phyloP scores from a whole-genome alignment of 441 rosid species.

The Mallotus repandus region DNA sequence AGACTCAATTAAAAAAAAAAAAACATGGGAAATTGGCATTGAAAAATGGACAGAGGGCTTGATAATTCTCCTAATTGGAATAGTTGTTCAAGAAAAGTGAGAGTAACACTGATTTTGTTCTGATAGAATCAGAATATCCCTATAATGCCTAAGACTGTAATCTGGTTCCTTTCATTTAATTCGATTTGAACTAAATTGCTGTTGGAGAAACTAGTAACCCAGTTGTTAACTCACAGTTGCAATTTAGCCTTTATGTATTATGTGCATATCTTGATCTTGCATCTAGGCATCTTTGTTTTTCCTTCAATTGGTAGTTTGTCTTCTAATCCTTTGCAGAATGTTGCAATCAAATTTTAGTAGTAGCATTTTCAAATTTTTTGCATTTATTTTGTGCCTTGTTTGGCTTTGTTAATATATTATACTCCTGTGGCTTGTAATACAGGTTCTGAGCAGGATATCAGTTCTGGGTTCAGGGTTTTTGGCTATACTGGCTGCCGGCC shows the following conservation, averaged over 20 bases:
- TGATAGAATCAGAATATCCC: too few species aligned
- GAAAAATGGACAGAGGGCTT: too few species aligned
- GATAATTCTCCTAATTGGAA: too few species aligned
- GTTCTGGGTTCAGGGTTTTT: constrained; percentile 85
- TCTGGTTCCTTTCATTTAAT: background rate
- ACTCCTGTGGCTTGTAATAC: constrained; percentile 19
- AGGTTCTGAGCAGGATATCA: constrained; percentile 96
- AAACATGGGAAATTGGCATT: background rate
- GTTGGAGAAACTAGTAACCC: background rate
- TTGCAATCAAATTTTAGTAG: background rate
- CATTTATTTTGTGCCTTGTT: background rate
- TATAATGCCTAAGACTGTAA: too few species aligned
- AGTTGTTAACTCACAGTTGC: background rate
- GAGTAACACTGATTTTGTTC: too few species aligned
- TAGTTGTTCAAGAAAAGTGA: too few species aligned
- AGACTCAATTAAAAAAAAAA: background rate
- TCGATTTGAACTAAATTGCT: background rate
- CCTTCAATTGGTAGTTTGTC: background rate
- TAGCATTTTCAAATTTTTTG: constrained; percentile 3
- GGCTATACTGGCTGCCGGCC: constrained; percentile 94
- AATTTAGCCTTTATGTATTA: background rate
- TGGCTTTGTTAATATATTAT: background rate
- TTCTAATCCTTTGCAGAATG: background rate
- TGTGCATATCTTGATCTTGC: background rate
- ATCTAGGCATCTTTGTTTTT: background rate